These are phyloP conservation scores for Colletotrichum neosansevieriae DNA, from an alignment of 2,329 filamentous ascomycete genomes.

Conservation along the genomic window DNA sequence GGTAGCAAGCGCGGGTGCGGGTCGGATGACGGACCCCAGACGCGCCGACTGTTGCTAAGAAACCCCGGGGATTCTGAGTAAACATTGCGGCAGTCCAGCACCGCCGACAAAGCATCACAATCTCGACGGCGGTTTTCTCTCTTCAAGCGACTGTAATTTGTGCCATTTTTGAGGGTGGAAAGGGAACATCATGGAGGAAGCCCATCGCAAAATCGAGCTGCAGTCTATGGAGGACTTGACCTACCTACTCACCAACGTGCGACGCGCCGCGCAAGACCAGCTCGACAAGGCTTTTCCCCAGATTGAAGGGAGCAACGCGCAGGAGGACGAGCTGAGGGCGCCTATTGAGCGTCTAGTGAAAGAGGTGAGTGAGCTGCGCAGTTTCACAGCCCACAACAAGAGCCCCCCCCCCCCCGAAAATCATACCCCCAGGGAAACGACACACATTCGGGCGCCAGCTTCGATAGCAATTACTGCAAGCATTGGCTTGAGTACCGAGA, in stretches of 20 bases:
- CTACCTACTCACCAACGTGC: constrained; percentile 77
- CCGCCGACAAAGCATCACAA: too few species aligned
- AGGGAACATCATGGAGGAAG: constrained; percentile 48
- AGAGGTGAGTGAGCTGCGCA: constrained; percentile 56
- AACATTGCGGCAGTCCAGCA: constrained; percentile 42
- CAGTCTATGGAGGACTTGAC: constrained; percentile 80
- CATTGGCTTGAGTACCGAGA: too few species aligned
- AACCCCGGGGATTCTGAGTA: constrained; percentile 8
- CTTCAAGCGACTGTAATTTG: too few species aligned
- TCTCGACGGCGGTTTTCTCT: too few species aligned
- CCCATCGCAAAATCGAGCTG: constrained; percentile 82
- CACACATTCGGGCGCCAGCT: neutral
- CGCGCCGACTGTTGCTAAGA: neutral
- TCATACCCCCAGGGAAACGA: neutral
- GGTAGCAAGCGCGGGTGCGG: neutral
- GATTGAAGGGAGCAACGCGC: constrained; percentile 56
- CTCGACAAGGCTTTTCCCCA: constrained; percentile 77
- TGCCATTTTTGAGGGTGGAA: too few species aligned
- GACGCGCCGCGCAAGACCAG: constrained; percentile 74
- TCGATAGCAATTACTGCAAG: too few species aligned
- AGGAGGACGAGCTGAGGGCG: constrained; percentile 67
- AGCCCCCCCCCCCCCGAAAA: neutral
- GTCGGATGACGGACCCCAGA: neutral
- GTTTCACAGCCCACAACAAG: neutral
- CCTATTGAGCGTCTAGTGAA: constrained; percentile 71